phyloP scores from a whole-genome alignment of 75 land plant species.

The Selaginella tamariscina region DNA sequence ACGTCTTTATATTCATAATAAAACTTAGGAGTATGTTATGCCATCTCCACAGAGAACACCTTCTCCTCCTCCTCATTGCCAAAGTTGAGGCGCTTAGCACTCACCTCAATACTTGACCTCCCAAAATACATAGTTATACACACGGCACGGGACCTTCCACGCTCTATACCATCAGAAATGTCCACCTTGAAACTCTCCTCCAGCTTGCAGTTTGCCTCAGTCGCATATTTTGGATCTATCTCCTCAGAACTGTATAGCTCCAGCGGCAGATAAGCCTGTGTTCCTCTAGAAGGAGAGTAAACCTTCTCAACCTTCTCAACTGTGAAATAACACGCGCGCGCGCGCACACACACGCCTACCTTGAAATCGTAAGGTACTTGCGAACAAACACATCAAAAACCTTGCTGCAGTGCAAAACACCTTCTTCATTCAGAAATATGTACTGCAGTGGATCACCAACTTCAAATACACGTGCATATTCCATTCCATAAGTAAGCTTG shows the following conservation, averaged over 20 bases:
- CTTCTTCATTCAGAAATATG: background rate
- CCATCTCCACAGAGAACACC: too few relatives aligned
- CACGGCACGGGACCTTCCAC: background rate
- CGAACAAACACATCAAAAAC: constrained; percentile 11
- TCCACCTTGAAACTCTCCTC: constrained; percentile 11
- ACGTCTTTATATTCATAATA: too few relatives aligned
- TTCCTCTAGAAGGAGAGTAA: background rate
- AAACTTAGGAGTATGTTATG: too few relatives aligned
- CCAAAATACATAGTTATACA: constrained; percentile 21
- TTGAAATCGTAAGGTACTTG: background rate
- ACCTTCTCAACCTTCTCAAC: background rate
- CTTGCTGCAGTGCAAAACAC: background rate
- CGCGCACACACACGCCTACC: too few relatives aligned
- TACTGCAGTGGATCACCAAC: background rate
- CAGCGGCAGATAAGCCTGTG: constrained; percentile 2
- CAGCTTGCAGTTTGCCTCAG: background rate
- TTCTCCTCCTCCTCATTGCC: background rate
- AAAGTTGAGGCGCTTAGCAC: constrained; percentile 18
- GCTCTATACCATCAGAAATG: constrained; percentile 11
- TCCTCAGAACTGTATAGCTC: constrained; percentile 6
- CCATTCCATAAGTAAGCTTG: constrained; percentile 15
- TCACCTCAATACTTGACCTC: constrained; percentile 19
- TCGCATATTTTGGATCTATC: constrained; percentile 10
- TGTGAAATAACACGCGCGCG: too few relatives aligned
- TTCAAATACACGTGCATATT: background rate